Evolutionary conservation across 495 filamentous ascomycete species (phyloP).

Genomic region (Parachaetomium inaequale): DNA sequence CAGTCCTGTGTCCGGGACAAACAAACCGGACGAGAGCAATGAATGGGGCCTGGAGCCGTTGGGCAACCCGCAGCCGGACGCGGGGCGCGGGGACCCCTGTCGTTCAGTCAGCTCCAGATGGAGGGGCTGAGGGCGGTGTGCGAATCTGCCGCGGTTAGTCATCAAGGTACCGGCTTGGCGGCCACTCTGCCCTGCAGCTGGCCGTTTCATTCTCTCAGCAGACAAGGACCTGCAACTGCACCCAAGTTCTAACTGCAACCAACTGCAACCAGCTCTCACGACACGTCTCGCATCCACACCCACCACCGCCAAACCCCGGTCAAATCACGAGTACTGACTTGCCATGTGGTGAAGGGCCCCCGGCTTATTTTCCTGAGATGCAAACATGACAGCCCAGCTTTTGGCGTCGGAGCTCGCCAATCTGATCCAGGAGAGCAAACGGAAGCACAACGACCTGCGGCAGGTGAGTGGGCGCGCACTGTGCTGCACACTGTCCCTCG

Average conservation of each 20-base stretch:
- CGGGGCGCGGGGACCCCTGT: conserved; percentile 19
- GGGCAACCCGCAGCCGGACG: neutral
- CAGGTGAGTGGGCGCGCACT: conserved; percentile 54
- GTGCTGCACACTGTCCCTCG: neutral
- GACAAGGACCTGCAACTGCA: no score
- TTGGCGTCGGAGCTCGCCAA: conserved; percentile 84
- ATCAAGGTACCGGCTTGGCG: conserved; percentile 7
- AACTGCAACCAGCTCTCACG: neutral
- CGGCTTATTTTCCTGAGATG: conserved; percentile 18
- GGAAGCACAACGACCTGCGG: conserved; percentile 84
- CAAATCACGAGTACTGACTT: neutral
- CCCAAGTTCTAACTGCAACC: neutral
- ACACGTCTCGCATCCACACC: neutral
- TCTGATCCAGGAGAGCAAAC: conserved; percentile 91
- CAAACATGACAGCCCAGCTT: conserved; percentile 88
- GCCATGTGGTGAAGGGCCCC: neutral
- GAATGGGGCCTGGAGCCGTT: neutral
- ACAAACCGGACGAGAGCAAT: neutral
- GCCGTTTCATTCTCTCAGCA: no score
- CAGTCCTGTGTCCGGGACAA: neutral
- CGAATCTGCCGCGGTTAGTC: conserved; percentile 25
- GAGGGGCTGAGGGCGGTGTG: conserved; percentile 26
- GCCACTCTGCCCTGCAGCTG: no score
- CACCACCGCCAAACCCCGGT: neutral
- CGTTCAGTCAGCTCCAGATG: conserved; percentile 1